Conservation (phyloP, 2,329 filamentous ascomycete genomes). For the Colletotrichum kahawae region DNA sequence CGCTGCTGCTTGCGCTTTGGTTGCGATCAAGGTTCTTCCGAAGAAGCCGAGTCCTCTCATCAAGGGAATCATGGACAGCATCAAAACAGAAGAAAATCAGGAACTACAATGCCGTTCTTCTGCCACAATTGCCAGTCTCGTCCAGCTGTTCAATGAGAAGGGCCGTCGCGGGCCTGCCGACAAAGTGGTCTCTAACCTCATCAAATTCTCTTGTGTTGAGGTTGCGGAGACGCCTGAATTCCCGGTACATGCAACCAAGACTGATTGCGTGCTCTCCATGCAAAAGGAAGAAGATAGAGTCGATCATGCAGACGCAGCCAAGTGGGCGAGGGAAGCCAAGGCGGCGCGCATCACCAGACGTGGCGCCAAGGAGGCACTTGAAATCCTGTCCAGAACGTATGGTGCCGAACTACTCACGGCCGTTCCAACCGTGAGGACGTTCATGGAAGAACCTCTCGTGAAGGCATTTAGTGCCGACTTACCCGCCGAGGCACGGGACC, state of each 20-base stretch:
- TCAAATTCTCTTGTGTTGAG: constrained; percentile 98
- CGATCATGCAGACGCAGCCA: constrained; percentile 88
- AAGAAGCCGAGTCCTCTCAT: constrained; percentile 95
- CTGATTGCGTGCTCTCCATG: constrained; percentile 84
- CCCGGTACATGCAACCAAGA: constrained; percentile 78
- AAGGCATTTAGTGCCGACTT: constrained; percentile 76
- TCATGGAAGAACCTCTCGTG: constrained; percentile 83
- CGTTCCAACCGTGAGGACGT: constrained; percentile 79
- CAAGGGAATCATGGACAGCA: constrained; percentile 97
- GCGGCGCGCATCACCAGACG: constrained; percentile 89
- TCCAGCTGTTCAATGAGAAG: constrained; percentile 83
- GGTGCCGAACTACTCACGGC: constrained; percentile 78
- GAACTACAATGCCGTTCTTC: constrained; percentile 89
- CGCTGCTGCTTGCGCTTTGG: constrained; percentile 83
- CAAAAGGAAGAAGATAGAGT: constrained; percentile 96
- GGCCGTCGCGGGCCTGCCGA: constrained; percentile 87
- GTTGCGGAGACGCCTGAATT: constrained; percentile 98
- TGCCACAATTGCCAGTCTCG: constrained; percentile 80
- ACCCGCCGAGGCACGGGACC: constrained; percentile 74
- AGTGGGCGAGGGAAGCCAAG: constrained; percentile 87
- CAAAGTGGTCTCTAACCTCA: constrained; percentile 93
- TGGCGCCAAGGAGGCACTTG: constrained; percentile 91
- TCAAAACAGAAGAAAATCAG: constrained; percentile 92
- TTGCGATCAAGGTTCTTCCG: constrained; percentile 85
- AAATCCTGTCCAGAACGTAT: constrained; percentile 83